Base-by-base conservation (phyloP, 2,329 filamentous ascomycete genomes). In the Botryotinia calthae region DNA sequence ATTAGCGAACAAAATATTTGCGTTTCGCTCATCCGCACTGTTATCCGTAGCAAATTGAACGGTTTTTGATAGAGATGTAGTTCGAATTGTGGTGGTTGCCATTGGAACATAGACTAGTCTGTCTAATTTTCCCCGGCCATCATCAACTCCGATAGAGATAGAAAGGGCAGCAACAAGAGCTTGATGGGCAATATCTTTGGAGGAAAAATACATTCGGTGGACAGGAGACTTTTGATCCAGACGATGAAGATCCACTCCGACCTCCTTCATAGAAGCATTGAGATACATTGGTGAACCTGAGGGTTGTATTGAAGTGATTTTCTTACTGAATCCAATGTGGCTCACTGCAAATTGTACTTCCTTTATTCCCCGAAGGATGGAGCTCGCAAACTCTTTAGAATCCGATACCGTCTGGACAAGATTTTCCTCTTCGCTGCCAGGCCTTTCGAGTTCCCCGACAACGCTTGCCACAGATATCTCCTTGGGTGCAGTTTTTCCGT, bases 191-290 rank as follows among this genome's bases (percentile, higher is more conserved):
- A 98, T 90, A 80, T 98, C 96, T 75, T 94, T 91, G 34, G 92
- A 90, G 3, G 95, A 93, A 80, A 99, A 99, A 82, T 99, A 98
- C 96, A 98, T 99, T 75, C 96, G 90, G 85, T 99, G 96, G 0
- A 95, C 94, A 0, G 96, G 94, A 25, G 95, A 97, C 78, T 93
- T 95, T 59, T 93, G 91, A 81, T 99, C 95, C 71, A 99, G 87
- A 34, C 95, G 90, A 80, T 98, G 91, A 58, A 99, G 85, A 80
- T 99, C 96, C 80, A 99, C 88, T 74, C 95, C 95, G 59, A 99
- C 90, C 81, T 99, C 97, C 81, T 99, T 98, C 88, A 97, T 97
- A 10, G 95, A 94, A 62, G 95, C 88, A 79, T 95, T 97, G 74
- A 98, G 86, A 74, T 92, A 89, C 12, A 97, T 87, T 5, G 93